Percentiles rank a stretch among this genome's conserved stretches.
phyloP scores from a whole-genome alignment of 163 green algal genomes.

The Volvox carteri region DNA sequence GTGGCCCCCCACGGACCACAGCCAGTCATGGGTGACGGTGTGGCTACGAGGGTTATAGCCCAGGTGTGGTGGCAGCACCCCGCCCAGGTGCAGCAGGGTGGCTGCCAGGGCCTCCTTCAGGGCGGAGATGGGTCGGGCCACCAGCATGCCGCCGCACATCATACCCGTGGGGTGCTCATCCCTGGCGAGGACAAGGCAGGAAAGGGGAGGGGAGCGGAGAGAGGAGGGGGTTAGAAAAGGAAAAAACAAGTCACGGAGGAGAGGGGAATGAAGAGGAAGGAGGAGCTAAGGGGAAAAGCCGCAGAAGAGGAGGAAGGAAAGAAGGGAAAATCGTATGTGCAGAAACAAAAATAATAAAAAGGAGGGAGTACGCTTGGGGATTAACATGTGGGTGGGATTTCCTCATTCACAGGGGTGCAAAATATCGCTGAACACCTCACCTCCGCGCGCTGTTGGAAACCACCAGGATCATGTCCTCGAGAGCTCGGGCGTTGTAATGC shows the following conservation, averaged over 20 bases:
- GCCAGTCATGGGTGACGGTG: slow-evolving; percentile 72
- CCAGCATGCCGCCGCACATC: slow-evolving; percentile 72
- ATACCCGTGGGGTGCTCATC: slow-evolving; percentile 79
- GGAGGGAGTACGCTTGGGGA: too few relatives aligned
- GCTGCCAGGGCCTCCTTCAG: slow-evolving; percentile 71
- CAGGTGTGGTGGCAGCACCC: slow-evolving; percentile 71
- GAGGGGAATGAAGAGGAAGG: too few relatives aligned
- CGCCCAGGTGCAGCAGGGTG: slow-evolving; percentile 65
- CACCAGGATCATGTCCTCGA: slow-evolving; percentile 75
- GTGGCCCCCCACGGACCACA: slow-evolving; percentile 74
- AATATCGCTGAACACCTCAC: neutral
- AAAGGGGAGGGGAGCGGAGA: too few relatives aligned
- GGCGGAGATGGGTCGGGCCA: slow-evolving; percentile 65
- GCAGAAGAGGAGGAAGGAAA: too few relatives aligned
- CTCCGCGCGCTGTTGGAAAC: slow-evolving; percentile 55
- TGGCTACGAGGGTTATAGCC: slow-evolving; percentile 66
- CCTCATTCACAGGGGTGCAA: neutral
- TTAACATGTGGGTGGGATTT: too few relatives aligned
- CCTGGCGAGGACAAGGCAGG: slow-evolving; percentile 47
- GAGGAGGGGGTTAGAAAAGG: too few relatives aligned
- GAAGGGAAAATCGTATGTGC: neutral
- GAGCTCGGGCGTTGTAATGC: slow-evolving; percentile 77
- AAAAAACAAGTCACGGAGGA: too few relatives aligned
- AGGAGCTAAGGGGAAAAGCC: too few relatives aligned
- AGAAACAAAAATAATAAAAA: neutral